Percentiles rank a stretch among this genome's conserved stretches.
These are phyloP conservation scores for Fusarium graminum DNA, from an alignment of 2,329 filamentous ascomycete species.

Conservation along the genomic window DNA sequence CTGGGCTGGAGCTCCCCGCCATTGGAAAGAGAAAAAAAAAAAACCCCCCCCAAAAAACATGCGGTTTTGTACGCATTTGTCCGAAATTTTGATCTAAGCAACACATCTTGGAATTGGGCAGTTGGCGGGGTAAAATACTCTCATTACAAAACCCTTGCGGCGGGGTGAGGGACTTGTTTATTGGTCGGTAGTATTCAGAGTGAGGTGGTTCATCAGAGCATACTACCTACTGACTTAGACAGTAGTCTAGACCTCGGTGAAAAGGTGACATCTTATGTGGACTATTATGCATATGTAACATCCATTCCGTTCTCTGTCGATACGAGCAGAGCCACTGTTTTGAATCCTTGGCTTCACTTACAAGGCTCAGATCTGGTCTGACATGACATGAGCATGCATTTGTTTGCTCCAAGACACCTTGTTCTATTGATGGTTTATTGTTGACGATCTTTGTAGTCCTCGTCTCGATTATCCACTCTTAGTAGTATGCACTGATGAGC, in stretches of 20 bases:
- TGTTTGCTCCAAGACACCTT: neutral
- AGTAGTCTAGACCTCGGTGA: neutral
- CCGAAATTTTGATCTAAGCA: slow-evolving; percentile 24
- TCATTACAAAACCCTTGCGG: slow-evolving; percentile 16
- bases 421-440: neutral
- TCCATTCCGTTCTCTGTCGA: slow-evolving; percentile 11
- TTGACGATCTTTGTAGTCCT: neutral
- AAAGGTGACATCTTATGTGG: slow-evolving; percentile 7
- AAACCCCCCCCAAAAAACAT: no score
- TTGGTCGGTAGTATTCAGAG: slow-evolving; percentile 23
- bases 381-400: neutral
- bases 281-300: slow-evolving; percentile 13
- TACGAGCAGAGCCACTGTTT: slow-evolving; percentile 32
- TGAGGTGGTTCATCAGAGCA: neutral
- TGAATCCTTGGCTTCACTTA: neutral
- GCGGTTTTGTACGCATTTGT: slow-evolving; percentile 14
- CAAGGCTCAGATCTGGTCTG: slow-evolving; percentile 11
- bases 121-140: slow-evolving; percentile 39
- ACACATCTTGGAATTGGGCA: slow-evolving; percentile 1
- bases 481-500: neutral
- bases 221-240: no score
- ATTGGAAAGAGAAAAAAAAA: neutral
- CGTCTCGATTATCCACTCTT: neutral
- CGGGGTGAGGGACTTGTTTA: slow-evolving; percentile 23
- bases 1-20: slow-evolving; percentile 27